Percentiles rank a stretch among this genome's conserved stretches.
Conservation (phyloP, 257 asterid genomes). For the Ligustrum vulgare region DNA sequence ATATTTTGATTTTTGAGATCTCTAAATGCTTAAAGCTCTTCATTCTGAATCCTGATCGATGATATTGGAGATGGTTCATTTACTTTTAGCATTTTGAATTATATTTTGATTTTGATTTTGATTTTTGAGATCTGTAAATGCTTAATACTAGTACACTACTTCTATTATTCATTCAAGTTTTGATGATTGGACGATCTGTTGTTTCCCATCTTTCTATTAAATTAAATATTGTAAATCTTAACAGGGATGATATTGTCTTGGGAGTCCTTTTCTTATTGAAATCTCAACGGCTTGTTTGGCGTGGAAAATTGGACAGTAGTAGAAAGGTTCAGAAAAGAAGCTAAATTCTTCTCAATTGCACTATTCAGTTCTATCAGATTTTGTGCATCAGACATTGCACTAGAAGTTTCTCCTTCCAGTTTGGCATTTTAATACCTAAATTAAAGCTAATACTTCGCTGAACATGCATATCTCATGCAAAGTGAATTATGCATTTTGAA, state of each 20-base stretch:
- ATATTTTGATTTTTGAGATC: neutral
- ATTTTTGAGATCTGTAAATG: too few relatives aligned
- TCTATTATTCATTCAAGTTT: neutral
- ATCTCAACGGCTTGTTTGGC: neutral
- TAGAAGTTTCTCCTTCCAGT: neutral
- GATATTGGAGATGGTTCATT: neutral
- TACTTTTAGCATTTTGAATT: neutral
- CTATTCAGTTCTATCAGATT: neutral
- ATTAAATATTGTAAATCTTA: neutral
- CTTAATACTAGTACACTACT: neutral
- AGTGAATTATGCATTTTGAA: slow-evolving; percentile 38
- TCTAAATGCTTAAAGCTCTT: neutral
- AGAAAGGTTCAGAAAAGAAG: neutral
- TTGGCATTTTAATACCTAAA: slow-evolving; percentile 6
- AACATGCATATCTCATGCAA: slow-evolving; percentile 31
- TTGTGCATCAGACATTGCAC: neutral
- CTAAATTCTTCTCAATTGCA: too few relatives aligned
- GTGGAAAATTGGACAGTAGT: neutral
- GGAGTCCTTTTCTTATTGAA: neutral
- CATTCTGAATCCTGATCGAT: neutral
- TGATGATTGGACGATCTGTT: neutral
- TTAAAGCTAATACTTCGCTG: neutral
- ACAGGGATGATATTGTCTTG: neutral
- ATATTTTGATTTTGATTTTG: too few relatives aligned
- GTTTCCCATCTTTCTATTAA: neutral